A percentile compares a stretch with the other conserved stretches of the same genome.
Conservation (phyloP, 208 protist genomes). For the Leishmania gerbilli region DNA sequence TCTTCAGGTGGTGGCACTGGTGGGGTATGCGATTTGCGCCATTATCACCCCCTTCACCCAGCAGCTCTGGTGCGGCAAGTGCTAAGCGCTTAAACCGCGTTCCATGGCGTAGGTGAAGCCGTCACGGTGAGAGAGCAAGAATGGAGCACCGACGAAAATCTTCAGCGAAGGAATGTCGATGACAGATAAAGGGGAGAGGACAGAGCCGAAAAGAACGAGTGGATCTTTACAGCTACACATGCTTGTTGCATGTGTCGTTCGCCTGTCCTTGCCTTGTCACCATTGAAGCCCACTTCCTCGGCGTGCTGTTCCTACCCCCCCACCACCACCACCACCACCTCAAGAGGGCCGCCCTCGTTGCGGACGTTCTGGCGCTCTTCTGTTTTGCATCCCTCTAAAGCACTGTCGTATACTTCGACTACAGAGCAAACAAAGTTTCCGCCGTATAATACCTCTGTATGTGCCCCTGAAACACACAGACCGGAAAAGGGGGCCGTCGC, state of each 20-base stretch:
- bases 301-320: neutral
- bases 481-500: neutral
- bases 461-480: neutral
- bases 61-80: conserved; percentile 55
- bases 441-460: neutral
- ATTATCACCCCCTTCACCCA: conserved; percentile 53
- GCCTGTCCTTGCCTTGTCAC: neutral
- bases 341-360: neutral
- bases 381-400: neutral
- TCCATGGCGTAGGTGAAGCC: too few relatives aligned
- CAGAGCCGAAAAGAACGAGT: neutral
- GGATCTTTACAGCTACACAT: neutral
- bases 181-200: neutral
- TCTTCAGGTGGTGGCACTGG: conserved; percentile 41
- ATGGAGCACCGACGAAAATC: too few relatives aligned
- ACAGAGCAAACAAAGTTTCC: neutral
- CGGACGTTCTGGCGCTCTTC: neutral
- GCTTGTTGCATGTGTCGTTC: neutral
- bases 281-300: neutral
- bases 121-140: neutral
- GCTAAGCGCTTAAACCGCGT: conserved; percentile 10
- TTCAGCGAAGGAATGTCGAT: neutral
- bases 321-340: neutral
- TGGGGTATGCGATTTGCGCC: conserved; percentile 36
- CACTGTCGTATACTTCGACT: neutral